phyloP scores from a whole-genome alignment of 179 eudicot species.

The Gypsophila paniculata region DNA sequence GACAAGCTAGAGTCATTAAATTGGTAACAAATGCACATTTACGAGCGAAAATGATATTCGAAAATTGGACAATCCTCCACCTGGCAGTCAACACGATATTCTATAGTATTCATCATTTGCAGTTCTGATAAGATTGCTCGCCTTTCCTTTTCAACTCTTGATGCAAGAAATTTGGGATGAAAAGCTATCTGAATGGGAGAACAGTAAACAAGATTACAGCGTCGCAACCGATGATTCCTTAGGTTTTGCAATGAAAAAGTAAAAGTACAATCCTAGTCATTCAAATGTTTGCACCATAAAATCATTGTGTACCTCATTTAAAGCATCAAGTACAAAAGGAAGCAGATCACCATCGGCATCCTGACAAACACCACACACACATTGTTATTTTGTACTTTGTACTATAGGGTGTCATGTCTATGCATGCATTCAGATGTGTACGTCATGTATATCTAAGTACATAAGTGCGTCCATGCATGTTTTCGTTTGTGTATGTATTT shows the following conservation, averaged over 20 bases:
- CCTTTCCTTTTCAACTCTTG: conserved; percentile 99
- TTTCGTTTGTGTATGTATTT: neutral
- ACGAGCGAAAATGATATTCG: neutral
- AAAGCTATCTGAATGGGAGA: conserved; percentile 72
- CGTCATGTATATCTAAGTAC: neutral
- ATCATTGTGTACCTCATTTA: conserved; percentile 74
- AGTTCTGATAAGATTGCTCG: conserved; percentile 94
- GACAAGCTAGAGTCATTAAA: conserved; percentile 13
- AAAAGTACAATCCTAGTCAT: neutral
- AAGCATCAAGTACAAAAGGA: conserved; percentile 91
- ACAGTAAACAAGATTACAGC: conserved; percentile 2
- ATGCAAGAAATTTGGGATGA: conserved; percentile 85
- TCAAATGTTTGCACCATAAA: neutral
- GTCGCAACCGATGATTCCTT: neutral
- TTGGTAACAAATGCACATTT: neutral
- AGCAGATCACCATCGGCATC: conserved; percentile 86
- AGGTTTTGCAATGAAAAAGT: neutral
- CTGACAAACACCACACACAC: conserved; percentile 37
- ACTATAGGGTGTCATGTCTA: neutral
- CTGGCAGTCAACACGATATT: conserved; percentile 99
- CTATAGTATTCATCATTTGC: conserved; percentile 99
- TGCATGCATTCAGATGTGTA: neutral
- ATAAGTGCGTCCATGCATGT: neutral
- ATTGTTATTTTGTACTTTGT: conserved; percentile 12
- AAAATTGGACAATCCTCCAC: conserved; percentile 30